A percentile compares a stretch with the other conserved stretches of the same genome.
phyloP scores from a whole-genome alignment of 176 grass and related monocot species.

The Tillandsia leiboldiana region DNA sequence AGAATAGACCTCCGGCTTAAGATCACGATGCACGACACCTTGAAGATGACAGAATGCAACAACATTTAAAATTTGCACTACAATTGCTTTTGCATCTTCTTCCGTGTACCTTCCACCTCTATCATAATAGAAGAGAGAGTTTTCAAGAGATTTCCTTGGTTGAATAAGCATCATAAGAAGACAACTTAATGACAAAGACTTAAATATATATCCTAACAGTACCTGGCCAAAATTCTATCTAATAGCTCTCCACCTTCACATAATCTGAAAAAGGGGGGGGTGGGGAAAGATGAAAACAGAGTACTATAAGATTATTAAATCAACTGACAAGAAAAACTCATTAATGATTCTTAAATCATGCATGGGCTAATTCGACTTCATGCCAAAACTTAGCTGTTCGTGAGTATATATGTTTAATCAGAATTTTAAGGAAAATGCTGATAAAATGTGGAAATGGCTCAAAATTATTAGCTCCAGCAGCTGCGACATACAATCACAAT shows the following conservation, averaged over 20 bases:
- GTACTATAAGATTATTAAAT: constrained; percentile 10
- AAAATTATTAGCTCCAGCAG: neutral
- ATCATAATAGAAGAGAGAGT: constrained; percentile 36
- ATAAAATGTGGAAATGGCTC: too few species aligned
- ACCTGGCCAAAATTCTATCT: constrained; percentile 98
- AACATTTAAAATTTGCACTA: constrained; percentile 91
- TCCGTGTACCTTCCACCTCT: constrained; percentile 97
- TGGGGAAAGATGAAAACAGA: neutral
- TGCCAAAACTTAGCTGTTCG: neutral
- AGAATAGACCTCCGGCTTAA: constrained; percentile 84
- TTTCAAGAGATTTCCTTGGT: neutral
- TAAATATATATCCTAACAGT: constrained; percentile 11
- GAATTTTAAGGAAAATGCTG: neutral
- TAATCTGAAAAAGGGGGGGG: constrained; percentile 37
- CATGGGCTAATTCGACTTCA: neutral
- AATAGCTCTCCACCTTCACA: constrained; percentile 97
- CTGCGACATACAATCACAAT: constrained; percentile 14
- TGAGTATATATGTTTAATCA: neutral
- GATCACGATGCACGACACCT: constrained; percentile 96
- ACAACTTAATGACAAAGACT: neutral
- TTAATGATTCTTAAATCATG: neutral
- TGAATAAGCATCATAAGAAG: constrained; percentile 24
- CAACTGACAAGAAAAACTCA: neutral
- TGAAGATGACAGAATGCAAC: constrained; percentile 99
- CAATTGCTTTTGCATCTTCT: constrained; percentile 92